phyloP scores from a whole-genome alignment of 176 grass and related monocot species.

The Oryza glaberrima region DNA sequence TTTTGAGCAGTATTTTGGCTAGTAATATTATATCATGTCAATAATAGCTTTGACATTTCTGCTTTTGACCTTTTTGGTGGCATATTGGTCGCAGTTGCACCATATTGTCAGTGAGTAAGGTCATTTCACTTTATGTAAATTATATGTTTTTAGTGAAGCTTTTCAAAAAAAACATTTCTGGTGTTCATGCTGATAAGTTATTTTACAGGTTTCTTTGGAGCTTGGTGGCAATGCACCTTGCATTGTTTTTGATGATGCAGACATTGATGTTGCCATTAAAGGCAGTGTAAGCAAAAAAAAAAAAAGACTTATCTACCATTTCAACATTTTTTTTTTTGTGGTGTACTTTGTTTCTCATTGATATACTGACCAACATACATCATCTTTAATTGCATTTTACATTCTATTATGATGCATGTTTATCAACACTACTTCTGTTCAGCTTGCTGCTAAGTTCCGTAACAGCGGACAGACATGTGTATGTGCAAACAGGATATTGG shows the following conservation, averaged over 20 bases:
- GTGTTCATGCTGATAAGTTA: slow-evolving; percentile 36
- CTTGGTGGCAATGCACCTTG: slow-evolving; percentile 99
- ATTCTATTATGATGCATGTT: slow-evolving; percentile 28
- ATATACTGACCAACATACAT: slow-evolving; percentile 22
- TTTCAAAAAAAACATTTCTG: background rate
- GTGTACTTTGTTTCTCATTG: background rate
- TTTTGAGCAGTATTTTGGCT: slow-evolving; percentile 6
- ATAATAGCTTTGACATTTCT: background rate
- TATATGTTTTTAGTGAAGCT: background rate
- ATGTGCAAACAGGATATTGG: slow-evolving; percentile 97
- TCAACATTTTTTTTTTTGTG: background rate
- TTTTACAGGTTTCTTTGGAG: slow-evolving; percentile 88
- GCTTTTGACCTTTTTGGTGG: slow-evolving; percentile 4
- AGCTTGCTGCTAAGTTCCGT: slow-evolving; percentile 97
- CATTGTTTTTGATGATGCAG: slow-evolving; percentile 97
- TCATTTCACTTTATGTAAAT: slow-evolving; percentile 5
- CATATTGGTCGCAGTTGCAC: background rate
- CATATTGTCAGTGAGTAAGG: background rate
- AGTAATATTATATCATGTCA: slow-evolving; percentile 3
- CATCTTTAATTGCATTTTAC: slow-evolving; percentile 2
- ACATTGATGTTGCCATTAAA: slow-evolving; percentile 94
- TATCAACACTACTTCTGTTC: slow-evolving; percentile 34
- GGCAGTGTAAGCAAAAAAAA: slow-evolving; percentile 68
- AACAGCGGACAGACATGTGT: slow-evolving; percentile 98
- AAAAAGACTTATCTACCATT: slow-evolving; percentile 24